A percentile compares a stretch with the other conserved stretches of the same genome.
Evolutionary conservation across 805 yeast species (phyloP).

Genomic region (Pichia ethanolica): DNA sequence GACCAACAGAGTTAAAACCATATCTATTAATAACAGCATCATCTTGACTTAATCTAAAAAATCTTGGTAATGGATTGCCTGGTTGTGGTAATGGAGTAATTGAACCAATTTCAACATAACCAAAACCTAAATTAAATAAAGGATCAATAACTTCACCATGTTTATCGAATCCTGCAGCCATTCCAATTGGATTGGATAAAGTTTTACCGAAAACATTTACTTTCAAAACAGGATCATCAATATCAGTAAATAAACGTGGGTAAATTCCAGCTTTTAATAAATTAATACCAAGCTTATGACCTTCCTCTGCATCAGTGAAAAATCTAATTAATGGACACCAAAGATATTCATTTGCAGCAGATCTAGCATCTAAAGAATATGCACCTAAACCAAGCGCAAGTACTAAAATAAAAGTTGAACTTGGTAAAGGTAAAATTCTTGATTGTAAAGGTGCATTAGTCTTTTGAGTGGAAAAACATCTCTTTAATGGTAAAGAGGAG

Average conservation of each 20-base stretch:
- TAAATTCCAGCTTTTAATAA: conserved; percentile 59
- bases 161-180: conserved; percentile 95
- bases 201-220: conserved; percentile 59
- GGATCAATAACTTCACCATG: conserved; percentile 88
- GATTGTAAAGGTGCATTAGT: conserved; percentile 7
- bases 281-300: conserved; percentile 71
- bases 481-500: not conserved
- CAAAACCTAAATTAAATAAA: conserved; percentile 69
- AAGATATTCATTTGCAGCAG: conserved; percentile 75
- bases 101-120: conserved; percentile 89
- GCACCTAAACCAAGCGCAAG: conserved; percentile 34
- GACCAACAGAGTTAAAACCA: conserved; percentile 92
- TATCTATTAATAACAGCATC: conserved; percentile 90
- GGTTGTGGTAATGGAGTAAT: conserved; percentile 90
- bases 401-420: conserved; percentile 16
- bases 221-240: conserved; percentile 42
- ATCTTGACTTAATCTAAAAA: conserved; percentile 78
- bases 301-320: conserved; percentile 74
- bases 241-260: conserved; percentile 53
- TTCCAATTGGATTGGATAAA: conserved; percentile 73
- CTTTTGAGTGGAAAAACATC: not conserved
- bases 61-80: conserved; percentile 90
- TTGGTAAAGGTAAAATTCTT: conserved; percentile 14
- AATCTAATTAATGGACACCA: conserved; percentile 69
- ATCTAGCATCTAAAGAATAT: conserved; percentile 68